These are phyloP conservation scores for Chalaropsis thielavioides DNA, from an alignment of 2,329 filamentous ascomycete species.

Conservation along the genomic window DNA sequence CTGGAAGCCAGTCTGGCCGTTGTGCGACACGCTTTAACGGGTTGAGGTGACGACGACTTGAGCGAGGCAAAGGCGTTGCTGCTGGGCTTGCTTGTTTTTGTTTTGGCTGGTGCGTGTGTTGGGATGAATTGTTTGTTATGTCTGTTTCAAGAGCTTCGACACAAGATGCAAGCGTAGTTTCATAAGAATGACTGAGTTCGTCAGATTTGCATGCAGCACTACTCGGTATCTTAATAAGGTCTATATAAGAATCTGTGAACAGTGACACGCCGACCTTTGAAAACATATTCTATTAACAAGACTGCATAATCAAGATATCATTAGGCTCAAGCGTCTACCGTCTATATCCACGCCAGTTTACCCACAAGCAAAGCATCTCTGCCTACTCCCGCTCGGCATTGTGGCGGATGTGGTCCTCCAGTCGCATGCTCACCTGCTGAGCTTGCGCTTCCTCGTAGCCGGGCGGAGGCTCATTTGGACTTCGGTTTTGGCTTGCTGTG, in stretches of 20 bases:
- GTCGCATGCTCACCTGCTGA: conserved; percentile 42
- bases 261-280: neutral
- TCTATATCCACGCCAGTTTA: neutral
- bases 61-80: neutral
- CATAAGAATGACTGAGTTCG: too few species aligned
- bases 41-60: neutral
- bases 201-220: neutral
- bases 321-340: neutral
- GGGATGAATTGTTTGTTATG: neutral
- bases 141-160: too few species aligned
- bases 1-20: neutral
- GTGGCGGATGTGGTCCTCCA: conserved; percentile 58
- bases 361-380: neutral
- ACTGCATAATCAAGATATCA: neutral
- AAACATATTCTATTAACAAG: neutral
- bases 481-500: conserved; percentile 25
- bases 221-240: too few species aligned
- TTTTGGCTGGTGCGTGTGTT: neutral
- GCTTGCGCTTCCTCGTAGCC: conserved; percentile 83
- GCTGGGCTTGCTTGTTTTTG: neutral
- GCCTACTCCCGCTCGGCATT: conserved; percentile 49
- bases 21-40: neutral
- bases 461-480: conserved; percentile 66
- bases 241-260: too few species aligned
- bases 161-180: too few species aligned